Conservation (phyloP, 257 asterid species). For the Fraxinus quadrangulata region DNA sequence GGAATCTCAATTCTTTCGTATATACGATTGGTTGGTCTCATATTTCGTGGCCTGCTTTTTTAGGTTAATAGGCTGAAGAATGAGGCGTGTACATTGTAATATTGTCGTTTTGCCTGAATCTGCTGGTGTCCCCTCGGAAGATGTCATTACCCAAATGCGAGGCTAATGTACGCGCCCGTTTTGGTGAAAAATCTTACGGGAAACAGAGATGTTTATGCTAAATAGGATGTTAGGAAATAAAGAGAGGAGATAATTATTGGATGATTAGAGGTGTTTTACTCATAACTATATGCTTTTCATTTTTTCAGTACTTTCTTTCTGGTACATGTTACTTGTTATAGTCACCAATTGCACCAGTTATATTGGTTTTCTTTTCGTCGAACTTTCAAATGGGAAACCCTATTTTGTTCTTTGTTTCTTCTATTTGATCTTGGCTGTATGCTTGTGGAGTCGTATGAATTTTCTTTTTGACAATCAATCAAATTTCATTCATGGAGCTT, state of each 20-base stretch:
- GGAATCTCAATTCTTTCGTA: constrained; percentile 26
- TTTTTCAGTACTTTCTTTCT: neutral
- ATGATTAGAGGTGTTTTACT: constrained; percentile 22
- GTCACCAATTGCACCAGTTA: too few relatives aligned
- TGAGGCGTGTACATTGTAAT: constrained; percentile 38
- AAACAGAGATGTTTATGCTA: constrained; percentile 14
- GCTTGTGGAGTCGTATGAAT: too few relatives aligned
- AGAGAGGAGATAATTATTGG: constrained; percentile 14
- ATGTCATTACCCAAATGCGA: constrained; percentile 28
- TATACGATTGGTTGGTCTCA: constrained; percentile 42
- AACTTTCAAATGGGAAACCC: neutral
- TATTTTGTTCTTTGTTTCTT: neutral
- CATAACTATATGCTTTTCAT: neutral
- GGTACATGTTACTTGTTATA: neutral
- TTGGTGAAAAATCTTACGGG: neutral
- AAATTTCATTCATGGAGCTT: too few relatives aligned
- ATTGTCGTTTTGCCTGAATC: constrained; percentile 20
- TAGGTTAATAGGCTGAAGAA: constrained; percentile 39
- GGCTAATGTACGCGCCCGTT: constrained; percentile 20
- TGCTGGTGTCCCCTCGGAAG: constrained; percentile 22
- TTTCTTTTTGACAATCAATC: too few relatives aligned
- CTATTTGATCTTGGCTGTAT: too few relatives aligned
- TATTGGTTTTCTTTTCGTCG: too few relatives aligned
- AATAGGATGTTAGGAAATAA: constrained; percentile 26
- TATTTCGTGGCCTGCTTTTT: constrained; percentile 39